phyloP scores from a whole-genome alignment of 306 rosid species.

The Dalbergia oliveri region DNA sequence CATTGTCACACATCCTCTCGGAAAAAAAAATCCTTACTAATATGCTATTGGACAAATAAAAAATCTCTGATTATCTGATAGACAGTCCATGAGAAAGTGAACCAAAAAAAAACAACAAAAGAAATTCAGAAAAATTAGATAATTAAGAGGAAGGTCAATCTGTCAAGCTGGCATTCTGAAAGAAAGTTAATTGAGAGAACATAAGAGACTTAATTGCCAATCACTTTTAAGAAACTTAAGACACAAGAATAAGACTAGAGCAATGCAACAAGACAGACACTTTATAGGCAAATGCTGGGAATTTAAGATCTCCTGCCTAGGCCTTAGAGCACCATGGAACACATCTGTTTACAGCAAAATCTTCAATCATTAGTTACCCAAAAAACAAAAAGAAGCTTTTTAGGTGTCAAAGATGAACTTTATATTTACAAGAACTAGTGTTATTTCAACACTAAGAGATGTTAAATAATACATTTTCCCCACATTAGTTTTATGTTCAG shows the following conservation, averaged over 20 bases:
- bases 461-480: background rate
- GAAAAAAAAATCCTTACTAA: background rate
- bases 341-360: background rate
- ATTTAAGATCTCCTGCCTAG: background rate
- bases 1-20: conserved; percentile 19
- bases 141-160: conserved; percentile 5
- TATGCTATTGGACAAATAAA: background rate
- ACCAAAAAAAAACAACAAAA: background rate
- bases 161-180: background rate
- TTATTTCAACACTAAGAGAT: conserved; percentile 16
- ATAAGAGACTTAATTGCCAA: background rate
- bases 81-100: background rate
- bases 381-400: background rate
- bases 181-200: background rate
- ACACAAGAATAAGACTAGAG: background rate
- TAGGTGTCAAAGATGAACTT: background rate
- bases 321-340: background rate
- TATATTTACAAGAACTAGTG: background rate
- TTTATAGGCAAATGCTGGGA: background rate
- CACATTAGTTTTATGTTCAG: conserved; percentile 2
- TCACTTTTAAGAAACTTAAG: background rate
- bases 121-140: conserved; percentile 17
- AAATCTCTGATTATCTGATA: conserved; percentile 32
- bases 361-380: conserved; percentile 14
- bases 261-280: background rate